Percentiles rank a stretch among this genome's conserved stretches.
phyloP scores from a whole-genome alignment of 176 grass and related monocot genomes.

The Avena eriantha region DNA sequence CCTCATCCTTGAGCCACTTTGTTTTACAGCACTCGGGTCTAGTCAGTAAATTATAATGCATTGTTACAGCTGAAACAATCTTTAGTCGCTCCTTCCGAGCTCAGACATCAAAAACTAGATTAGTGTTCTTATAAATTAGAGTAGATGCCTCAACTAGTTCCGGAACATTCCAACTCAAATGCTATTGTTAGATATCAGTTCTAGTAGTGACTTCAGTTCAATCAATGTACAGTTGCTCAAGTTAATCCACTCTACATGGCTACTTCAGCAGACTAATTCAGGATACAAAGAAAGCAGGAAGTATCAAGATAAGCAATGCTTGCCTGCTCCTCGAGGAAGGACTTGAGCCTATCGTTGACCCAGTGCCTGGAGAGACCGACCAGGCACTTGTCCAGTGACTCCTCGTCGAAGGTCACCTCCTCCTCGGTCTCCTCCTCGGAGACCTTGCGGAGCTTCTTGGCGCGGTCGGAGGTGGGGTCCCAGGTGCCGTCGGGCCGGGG shows the following conservation, averaged over 20 bases:
- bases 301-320: not conserved
- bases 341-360: slow-evolving; percentile 61
- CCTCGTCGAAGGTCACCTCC: slow-evolving; percentile 55
- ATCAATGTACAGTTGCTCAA: not conserved
- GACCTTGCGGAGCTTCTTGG: slow-evolving; percentile 59
- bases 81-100: not conserved
- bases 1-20: not conserved
- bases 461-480: slow-evolving; percentile 83
- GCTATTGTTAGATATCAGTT: not conserved
- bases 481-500: slow-evolving; percentile 77
- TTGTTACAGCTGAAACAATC: not conserved
- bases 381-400: slow-evolving; percentile 76
- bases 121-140: not conserved
- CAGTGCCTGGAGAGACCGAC: slow-evolving; percentile 76
- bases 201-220: not conserved
- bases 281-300: not conserved
- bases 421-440: slow-evolving; percentile 37
- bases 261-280: not conserved
- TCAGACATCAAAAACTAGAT: not conserved
- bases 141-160: not conserved
- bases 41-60: not conserved
- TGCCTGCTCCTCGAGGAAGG: slow-evolving; percentile 78
- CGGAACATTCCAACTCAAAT: not conserved
- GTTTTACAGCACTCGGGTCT: not conserved
- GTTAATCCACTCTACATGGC: not conserved